phyloP scores from a whole-genome alignment of 768 basidiomycete genomes.

The Terana coerulea region DNA sequence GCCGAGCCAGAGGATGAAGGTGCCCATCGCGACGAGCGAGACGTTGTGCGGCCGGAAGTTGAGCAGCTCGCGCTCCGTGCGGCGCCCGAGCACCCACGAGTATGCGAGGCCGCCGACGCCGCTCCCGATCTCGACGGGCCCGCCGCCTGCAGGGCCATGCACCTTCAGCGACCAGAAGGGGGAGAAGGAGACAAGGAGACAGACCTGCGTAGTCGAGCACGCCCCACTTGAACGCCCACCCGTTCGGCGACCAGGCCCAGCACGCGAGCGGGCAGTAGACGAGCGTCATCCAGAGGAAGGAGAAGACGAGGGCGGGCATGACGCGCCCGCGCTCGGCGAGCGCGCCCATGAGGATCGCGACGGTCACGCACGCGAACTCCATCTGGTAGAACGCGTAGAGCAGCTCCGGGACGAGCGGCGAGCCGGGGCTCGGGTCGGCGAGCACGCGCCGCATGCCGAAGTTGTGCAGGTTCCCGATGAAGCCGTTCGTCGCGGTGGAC shows the following conservation, averaged over 20 bases:
- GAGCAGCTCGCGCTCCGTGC: conserved; percentile 64
- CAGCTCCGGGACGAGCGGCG: conserved; percentile 75
- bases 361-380: conserved; percentile 83
- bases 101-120: conserved; percentile 85
- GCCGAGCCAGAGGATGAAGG: conserved; percentile 84
- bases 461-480: conserved; percentile 75
- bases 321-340: conserved; percentile 86
- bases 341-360: conserved; percentile 71
- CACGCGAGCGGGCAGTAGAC: conserved; percentile 87
- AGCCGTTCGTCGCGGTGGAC: conserved; percentile 66
- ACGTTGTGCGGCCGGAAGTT: conserved; percentile 91
- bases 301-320: conserved; percentile 75
- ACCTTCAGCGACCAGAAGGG: background rate
- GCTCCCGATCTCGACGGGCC: conserved; percentile 84
- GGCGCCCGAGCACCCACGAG: conserved; percentile 81
- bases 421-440: conserved; percentile 70
- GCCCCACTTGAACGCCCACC: conserved; percentile 85
- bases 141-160: conserved; percentile 50
- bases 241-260: conserved; percentile 79
- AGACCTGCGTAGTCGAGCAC: conserved; percentile 84
- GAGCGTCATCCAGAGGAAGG: conserved; percentile 81
- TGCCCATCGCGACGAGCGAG: conserved; percentile 77
- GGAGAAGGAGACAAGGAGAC: conserved; percentile 25
- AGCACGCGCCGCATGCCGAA: conserved; percentile 75
- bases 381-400: conserved; percentile 86